Evolutionary conservation across 495 filamentous ascomycete species (phyloP).

Genomic region (Penicillium alfredii): DNA sequence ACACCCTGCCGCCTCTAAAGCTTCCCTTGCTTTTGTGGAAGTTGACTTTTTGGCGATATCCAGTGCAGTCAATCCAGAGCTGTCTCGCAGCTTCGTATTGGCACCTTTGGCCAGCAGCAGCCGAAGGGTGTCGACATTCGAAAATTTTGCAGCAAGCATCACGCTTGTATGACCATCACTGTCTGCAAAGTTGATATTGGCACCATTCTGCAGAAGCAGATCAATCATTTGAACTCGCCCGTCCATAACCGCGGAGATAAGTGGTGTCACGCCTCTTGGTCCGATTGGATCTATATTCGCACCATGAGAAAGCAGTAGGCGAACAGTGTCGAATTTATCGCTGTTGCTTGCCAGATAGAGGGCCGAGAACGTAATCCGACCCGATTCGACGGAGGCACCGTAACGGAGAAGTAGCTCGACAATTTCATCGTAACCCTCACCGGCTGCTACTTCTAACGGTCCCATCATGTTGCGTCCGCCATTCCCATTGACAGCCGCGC

Average conservation of each 20-base stretch:
- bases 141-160: slow-evolving; percentile 8
- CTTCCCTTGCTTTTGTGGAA: too few relatives aligned
- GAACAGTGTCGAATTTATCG: slow-evolving; percentile 6
- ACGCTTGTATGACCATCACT: slow-evolving; percentile 20
- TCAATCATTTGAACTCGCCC: slow-evolving; percentile 13
- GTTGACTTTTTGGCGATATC: too few relatives aligned
- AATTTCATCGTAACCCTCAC: slow-evolving; percentile 7
- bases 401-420: slow-evolving; percentile 10
- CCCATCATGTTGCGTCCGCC: background rate
- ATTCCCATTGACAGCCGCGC: too few relatives aligned
- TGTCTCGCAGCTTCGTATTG: slow-evolving; percentile 2
- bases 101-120: slow-evolving; percentile 9
- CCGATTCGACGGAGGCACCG: slow-evolving; percentile 15
- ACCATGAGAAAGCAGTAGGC: slow-evolving; percentile 11
- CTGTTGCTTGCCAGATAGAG: slow-evolving; percentile 9
- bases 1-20: too few relatives aligned
- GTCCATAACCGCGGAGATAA: slow-evolving; percentile 39
- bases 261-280: slow-evolving; percentile 25
- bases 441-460: slow-evolving; percentile 11
- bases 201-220: slow-evolving; percentile 20
- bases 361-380: slow-evolving; percentile 3
- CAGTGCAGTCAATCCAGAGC: background rate
- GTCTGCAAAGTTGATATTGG: slow-evolving; percentile 15
- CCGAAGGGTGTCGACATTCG: background rate
- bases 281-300: slow-evolving; percentile 9